Percentiles rank a stretch among this genome's conserved stretches.
phyloP scores from a whole-genome alignment of 805 yeast genomes.

The Saccharomycopsis fermentans region DNA sequence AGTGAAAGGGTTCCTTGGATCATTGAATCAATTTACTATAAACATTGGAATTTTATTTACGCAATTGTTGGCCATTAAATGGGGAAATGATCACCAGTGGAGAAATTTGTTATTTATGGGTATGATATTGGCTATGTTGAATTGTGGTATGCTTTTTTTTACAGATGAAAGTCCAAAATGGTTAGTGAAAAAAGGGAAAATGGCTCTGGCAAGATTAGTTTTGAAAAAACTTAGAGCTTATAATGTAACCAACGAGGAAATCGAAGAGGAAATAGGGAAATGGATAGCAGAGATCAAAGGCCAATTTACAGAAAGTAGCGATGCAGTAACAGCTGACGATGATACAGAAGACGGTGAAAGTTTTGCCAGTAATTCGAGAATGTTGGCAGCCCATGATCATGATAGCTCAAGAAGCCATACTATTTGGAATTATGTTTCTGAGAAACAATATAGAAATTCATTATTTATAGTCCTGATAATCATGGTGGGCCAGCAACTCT shows the following conservation, averaged over 20 bases:
- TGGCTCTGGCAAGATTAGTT: constrained; percentile 32
- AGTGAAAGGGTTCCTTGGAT: constrained; percentile 69
- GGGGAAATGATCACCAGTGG: constrained; percentile 66
- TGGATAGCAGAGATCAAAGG: constrained; percentile 9
- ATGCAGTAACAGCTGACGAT: not conserved
- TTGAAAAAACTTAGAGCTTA: constrained; percentile 27
- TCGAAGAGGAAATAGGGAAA: constrained; percentile 3
- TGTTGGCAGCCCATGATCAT: not conserved
- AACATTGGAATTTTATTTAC: constrained; percentile 78
- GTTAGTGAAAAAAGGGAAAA: constrained; percentile 44
- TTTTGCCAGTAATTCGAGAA: not conserved
- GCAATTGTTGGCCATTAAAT: constrained; percentile 60
- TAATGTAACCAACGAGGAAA: not conserved
- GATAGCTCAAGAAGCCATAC: not conserved
- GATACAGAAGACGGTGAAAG: constrained; percentile 1
- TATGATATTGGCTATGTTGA: constrained; percentile 39
- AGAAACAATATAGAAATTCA: constrained; percentile 4
- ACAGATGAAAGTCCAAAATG: constrained; percentile 80
- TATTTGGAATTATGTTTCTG: constrained; percentile 8
- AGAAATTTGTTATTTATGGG: constrained; percentile 57
- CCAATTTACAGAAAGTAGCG: not conserved
- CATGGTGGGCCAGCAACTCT: constrained; percentile 78
- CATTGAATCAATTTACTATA: constrained; percentile 81
- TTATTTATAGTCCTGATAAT: constrained; percentile 59
- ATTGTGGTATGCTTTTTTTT: constrained; percentile 34